Evolutionary conservation across 75 land plant genomes (phyloP), one percentile per base, ranked within the genome.

Genomic region (Cunninghamia lanceolata): DNA sequence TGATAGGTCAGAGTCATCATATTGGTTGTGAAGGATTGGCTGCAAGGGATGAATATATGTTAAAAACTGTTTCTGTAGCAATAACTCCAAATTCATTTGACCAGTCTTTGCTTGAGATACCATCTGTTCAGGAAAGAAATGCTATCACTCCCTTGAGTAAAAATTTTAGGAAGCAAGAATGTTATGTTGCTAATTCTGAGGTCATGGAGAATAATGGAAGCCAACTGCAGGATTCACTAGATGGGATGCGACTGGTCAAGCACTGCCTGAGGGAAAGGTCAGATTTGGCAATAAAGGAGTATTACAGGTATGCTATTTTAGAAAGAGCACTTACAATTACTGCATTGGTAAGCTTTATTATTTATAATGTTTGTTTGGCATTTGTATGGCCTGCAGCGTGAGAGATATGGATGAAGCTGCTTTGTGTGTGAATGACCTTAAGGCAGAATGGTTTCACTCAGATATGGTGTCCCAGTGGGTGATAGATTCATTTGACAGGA

Each of bases 401-500:
- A 92, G 83, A 79, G 97, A 96, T 84, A 89, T 90, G 93, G 88
- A 91, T 68, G 99, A 98, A 88, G 95, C 93, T 59, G 91, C 85
- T 66, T 79, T 89, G 59, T 96, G 99, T 86, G 90, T 98, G 52
- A 93, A 94, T 79, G 96, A 98, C 28, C 80, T 98, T 86, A 92
- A 92, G 40, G 88, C 97, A 3, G 94, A 96, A 3, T 82, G 87
- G 76, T 97, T 92, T 83, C 91, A 96, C 76, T 88, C 99, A 9
- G 86, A 88, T 0, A 92, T 98, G 94, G 88, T 98, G 25, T 92
- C 90, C 2, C 83, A 87, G 2, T 96, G 99, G 99, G 90, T 95
- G 2, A 86, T 85, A 39, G 96, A 95, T 83, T 93, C 96, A 17
- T 94, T 98, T 84, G 99, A 98, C 59, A 91, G 95, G 87, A 95